phyloP scores from a whole-genome alignment of 768 basidiomycete genomes.

The Tulasnella sp. region DNA sequence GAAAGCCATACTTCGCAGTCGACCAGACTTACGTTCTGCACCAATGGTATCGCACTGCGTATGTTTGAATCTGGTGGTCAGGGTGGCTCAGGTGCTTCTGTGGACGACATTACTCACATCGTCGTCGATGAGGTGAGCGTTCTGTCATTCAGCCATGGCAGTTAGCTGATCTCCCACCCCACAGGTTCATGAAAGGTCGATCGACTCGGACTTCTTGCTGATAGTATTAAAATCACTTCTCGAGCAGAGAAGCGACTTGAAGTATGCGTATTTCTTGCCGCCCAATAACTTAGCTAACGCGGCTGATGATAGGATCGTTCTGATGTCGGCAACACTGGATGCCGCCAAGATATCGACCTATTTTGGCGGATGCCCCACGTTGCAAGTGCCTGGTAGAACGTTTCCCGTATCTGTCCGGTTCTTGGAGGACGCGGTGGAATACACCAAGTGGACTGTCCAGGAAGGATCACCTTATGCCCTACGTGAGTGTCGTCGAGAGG shows the following conservation, averaged over 20 bases:
- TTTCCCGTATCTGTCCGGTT: slow-evolving; percentile 87
- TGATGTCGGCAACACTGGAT: slow-evolving; percentile 98
- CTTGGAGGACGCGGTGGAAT: slow-evolving; percentile 90
- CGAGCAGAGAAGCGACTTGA: slow-evolving; percentile 76
- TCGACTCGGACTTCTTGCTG: slow-evolving; percentile 95
- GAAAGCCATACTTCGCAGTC: slow-evolving; percentile 75
- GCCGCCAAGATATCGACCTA: slow-evolving; percentile 85
- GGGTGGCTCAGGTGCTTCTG: slow-evolving; percentile 72
- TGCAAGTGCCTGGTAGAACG: slow-evolving; percentile 91
- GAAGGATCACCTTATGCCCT: slow-evolving; percentile 82
- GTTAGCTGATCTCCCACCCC: neutral
- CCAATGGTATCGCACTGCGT: slow-evolving; percentile 91
- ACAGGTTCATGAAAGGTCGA: slow-evolving; percentile 92
- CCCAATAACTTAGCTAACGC: neutral
- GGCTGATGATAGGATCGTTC: slow-evolving; percentile 64
- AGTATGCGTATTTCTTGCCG: slow-evolving; percentile 51
- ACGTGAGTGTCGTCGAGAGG: neutral
- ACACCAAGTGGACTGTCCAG: slow-evolving; percentile 73
- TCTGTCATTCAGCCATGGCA: neutral
- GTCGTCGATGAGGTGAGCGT: slow-evolving; percentile 85
- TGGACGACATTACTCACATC: slow-evolving; percentile 97
- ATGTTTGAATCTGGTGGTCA: slow-evolving; percentile 90
- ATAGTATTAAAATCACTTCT: slow-evolving; percentile 89
- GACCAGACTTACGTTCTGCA: slow-evolving; percentile 82
- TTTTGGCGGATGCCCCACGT: slow-evolving; percentile 79